These are phyloP conservation scores for Scorias spongiosa DNA, from an alignment of 2,329 filamentous ascomycete species.

Conservation along the genomic window DNA sequence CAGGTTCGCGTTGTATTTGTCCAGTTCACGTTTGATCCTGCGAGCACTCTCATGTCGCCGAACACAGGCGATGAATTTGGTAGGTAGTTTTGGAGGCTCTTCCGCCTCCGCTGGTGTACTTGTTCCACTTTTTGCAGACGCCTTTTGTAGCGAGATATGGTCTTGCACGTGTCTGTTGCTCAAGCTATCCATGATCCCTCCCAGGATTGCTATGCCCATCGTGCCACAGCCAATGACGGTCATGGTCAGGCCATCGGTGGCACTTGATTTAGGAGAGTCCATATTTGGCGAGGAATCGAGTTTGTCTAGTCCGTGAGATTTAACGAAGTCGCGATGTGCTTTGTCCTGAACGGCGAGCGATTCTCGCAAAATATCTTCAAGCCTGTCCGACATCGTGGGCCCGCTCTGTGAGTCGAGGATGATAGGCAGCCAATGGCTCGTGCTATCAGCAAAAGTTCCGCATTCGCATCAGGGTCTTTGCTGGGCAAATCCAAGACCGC, in stretches of 20 bases:
- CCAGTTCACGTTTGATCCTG: conserved; percentile 50
- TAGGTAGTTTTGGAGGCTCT: conserved; percentile 45
- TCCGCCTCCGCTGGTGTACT: conserved; percentile 15
- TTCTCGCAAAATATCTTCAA: conserved; percentile 11
- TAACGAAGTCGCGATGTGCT: conserved; percentile 10
- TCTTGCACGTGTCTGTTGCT: conserved; percentile 28
- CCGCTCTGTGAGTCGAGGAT: too few species aligned
- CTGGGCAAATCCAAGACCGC: too few species aligned
- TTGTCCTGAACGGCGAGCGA: conserved; percentile 13
- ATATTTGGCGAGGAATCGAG: conserved; percentile 3
- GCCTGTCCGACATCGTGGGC: neutral
- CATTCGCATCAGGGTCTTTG: too few species aligned
- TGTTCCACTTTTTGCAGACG: conserved; percentile 10
- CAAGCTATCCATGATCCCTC: conserved; percentile 61
- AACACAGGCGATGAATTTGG: conserved; percentile 69
- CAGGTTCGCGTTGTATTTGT: conserved; percentile 45
- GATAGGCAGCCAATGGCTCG: too few species aligned
- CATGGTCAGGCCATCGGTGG: conserved; percentile 44
- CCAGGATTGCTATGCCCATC: conserved; percentile 74
- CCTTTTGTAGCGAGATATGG: conserved; percentile 15
- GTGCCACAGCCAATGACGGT: conserved; percentile 72
- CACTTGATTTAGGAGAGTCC: neutral
- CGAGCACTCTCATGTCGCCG: conserved; percentile 53
- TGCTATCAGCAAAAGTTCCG: too few species aligned
- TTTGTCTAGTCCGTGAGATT: conserved; percentile 4